Percentiles rank a stretch among this genome's conserved stretches.
These are phyloP conservation scores for Dictyostelium citrinum DNA, from an alignment of 78 protist genomes.

Conservation along the genomic window DNA sequence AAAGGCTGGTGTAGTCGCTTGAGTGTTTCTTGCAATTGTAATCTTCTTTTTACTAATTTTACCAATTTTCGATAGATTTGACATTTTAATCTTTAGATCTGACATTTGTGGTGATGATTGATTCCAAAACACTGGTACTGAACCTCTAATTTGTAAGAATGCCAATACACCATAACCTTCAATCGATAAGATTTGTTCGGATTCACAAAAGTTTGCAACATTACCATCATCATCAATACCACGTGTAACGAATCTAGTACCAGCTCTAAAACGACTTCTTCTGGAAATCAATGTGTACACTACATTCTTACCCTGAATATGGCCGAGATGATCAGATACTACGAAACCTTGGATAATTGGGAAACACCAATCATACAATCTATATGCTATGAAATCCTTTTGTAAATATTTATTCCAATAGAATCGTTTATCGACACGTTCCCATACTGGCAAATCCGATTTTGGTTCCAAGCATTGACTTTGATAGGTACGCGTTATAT, in stretches of 20 bases:
- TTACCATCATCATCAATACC: slow-evolving; percentile 92
- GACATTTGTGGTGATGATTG: slow-evolving; percentile 81
- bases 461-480: slow-evolving; percentile 36
- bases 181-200: slow-evolving; percentile 79
- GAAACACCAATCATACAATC: slow-evolving; percentile 76
- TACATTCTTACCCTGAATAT: slow-evolving; percentile 15
- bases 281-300: slow-evolving; percentile 70
- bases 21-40: not conserved
- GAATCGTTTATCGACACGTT: slow-evolving; percentile 66
- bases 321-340: not conserved
- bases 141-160: slow-evolving; percentile 76
- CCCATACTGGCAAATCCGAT: slow-evolving; percentile 45
- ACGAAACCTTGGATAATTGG: slow-evolving; percentile 78
- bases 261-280: slow-evolving; percentile 81
- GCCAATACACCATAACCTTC: slow-evolving; percentile 18
- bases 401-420: slow-evolving; percentile 71
- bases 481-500: slow-evolving; percentile 55
- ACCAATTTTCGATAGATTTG: slow-evolving; percentile 52
- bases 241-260: slow-evolving; percentile 88
- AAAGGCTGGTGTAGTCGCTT: slow-evolving; percentile 85
- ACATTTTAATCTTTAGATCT: slow-evolving; percentile 22
- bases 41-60: slow-evolving; percentile 70
- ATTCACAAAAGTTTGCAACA: slow-evolving; percentile 92
- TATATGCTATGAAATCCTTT: slow-evolving; percentile 69
- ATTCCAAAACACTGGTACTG: slow-evolving; percentile 92